Evolutionary conservation across 805 yeast species (phyloP), one percentile per base, ranked within the genome.

Genomic region (Hanseniaspora thailandica): DNA sequence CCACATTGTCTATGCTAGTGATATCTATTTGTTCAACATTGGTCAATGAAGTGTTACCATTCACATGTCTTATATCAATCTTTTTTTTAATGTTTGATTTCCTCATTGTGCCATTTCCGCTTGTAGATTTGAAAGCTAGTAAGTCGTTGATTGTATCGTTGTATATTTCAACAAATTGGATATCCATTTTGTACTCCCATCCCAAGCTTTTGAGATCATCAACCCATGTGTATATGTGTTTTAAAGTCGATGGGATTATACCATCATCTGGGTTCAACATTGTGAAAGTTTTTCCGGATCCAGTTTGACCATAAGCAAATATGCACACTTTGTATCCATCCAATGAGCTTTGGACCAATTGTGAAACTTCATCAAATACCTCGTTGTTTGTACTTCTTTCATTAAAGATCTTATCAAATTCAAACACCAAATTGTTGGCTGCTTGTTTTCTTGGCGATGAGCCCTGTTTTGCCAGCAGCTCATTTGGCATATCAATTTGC

Each of bases 291-390:
- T 90, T 90, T 3, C 98, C 98, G 0, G 97, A 83, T 0, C 93
- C 96, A 0, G 98, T 93, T 66, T 90, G 98, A 1, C 98, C 98
- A 65, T 93, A 90, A 0, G 97, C 95, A 70, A 90, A 87, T 1
- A 93, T 86, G 66, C 97, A 88, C 2, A 88, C 96, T 60, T 87
- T 87, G 62, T 74, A 81, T 0, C 98, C 98, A 66, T 90, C 95
- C 13, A 89, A 65, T 0, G 94, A 80, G 70, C 76, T 86, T 64
- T 87, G 96, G 1, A 90, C 80, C 22, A 90, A 67, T 64, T 88
- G 95, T 2, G 93, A 81, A 0, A 90, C 76, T 61, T 90, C 98
- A 30, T 78, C 82, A 66, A 88, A 93, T 0, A 93, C 76, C 25
- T 77, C 82, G 1, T 58, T 59, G 63, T 90, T 90, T 2, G 75